Evolutionary conservation across 331 rosid genomes (phyloP).

Genomic region (Quercus tomentella): DNA sequence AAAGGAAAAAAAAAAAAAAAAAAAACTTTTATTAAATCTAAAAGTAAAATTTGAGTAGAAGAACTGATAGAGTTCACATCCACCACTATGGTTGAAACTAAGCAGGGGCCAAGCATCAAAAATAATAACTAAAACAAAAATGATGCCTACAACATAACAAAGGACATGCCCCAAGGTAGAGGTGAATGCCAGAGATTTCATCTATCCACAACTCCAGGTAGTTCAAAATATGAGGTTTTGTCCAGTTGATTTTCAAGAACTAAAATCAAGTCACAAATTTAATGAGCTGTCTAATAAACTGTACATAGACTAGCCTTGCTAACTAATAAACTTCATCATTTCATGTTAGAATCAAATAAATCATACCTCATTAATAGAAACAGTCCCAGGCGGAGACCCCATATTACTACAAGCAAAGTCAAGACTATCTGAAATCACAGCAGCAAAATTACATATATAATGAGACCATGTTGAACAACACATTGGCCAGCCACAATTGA

Average conservation of each 20-base stretch:
- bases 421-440: constrained; percentile 54
- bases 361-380: constrained; percentile 76
- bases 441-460: background rate
- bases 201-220: background rate
- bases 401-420: constrained; percentile 67
- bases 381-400: constrained; percentile 85
- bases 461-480: background rate
- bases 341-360: background rate
- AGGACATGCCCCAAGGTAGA: background rate
- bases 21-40: background rate
- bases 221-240: background rate
- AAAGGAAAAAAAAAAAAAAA: background rate
- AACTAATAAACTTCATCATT: background rate
- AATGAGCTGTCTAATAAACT: background rate
- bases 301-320: background rate
- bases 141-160: too few relatives aligned
- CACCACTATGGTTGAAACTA: background rate
- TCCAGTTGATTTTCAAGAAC: background rate
- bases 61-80: background rate
- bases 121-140: background rate
- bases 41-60: background rate
- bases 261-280: background rate
- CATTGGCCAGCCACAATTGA: background rate
- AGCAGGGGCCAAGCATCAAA: background rate
- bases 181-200: background rate